phyloP scores from a whole-genome alignment of 306 rosid species.

The Sechiopsis laciniata region DNA sequence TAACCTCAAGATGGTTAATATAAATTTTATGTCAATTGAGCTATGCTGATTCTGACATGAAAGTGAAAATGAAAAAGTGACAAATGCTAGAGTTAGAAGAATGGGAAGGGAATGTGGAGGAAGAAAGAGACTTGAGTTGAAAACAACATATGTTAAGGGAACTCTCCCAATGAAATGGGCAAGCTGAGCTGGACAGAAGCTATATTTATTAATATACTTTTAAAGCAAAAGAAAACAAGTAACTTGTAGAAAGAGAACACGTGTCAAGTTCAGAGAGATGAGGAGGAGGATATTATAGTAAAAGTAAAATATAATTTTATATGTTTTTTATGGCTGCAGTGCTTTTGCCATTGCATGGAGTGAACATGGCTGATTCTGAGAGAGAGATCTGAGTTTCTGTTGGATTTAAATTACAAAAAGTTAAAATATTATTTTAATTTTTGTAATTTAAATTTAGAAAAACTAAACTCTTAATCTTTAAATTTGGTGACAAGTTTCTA shows the following conservation, averaged over 20 bases:
- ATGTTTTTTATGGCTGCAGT: background rate
- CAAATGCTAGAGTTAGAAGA: background rate
- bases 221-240: background rate
- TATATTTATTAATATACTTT: background rate
- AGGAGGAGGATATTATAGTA: conserved; percentile 10
- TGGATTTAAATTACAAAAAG: background rate
- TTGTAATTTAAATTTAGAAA: too few relatives aligned
- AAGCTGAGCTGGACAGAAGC: conserved; percentile 11
- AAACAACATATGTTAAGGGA: background rate
- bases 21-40: too few relatives aligned
- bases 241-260: conserved; percentile 11
- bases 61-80: background rate
- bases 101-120: background rate
- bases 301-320: background rate
- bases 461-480: too few relatives aligned
- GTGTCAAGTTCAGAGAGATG: conserved; percentile 3
- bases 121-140: conserved; percentile 11
- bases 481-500: too few relatives aligned
- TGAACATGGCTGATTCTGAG: conserved; percentile 14
- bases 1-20: too few relatives aligned
- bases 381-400: conserved; percentile 12
- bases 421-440: too few relatives aligned
- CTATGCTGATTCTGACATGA: too few relatives aligned
- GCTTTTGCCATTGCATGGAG: conserved; percentile 8
- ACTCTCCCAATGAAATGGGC: background rate